Conservation (phyloP, 1,139 yeast genomes). For the Martiniozyma asiatica region DNA sequence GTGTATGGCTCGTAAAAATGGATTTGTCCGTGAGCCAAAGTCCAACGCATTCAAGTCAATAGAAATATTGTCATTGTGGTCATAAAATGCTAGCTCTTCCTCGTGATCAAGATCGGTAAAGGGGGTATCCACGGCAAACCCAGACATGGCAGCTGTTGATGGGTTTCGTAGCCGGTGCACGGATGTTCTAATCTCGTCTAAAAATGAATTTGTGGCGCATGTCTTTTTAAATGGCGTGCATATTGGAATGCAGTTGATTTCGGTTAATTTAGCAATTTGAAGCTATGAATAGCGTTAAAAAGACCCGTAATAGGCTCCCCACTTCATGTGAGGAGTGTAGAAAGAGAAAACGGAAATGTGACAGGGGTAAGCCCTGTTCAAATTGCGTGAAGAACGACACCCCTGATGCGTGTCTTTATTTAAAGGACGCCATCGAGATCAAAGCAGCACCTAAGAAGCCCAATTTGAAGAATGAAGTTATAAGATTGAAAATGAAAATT, state of each 20-base stretch:
- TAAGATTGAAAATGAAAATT: slow-evolving; percentile 20
- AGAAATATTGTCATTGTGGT: slow-evolving; percentile 16
- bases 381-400: slow-evolving; percentile 12
- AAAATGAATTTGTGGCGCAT: too few relatives aligned
- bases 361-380: slow-evolving; percentile 11
- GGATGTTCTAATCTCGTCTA: too few relatives aligned
- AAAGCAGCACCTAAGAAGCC: slow-evolving; percentile 15
- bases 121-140: slow-evolving; percentile 38
- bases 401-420: slow-evolving; percentile 19
- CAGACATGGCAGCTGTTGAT: too few relatives aligned
- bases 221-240: too few relatives aligned
- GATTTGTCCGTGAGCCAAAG: slow-evolving; percentile 4
- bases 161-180: too few relatives aligned
- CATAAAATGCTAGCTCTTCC: slow-evolving; percentile 32
- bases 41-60: slow-evolving; percentile 14
- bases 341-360: slow-evolving; percentile 12
- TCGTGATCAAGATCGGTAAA: slow-evolving; percentile 43
- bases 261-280: too few relatives aligned
- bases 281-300: too few relatives aligned
- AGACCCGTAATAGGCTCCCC: slow-evolving; percentile 11
- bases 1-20: slow-evolving; percentile 3
- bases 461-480: slow-evolving; percentile 21
- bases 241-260: too few relatives aligned
- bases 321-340: slow-evolving; percentile 11
- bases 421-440: slow-evolving; percentile 11